Evolutionary conservation across 177 flowering plant species (phyloP), one percentile per base, ranked within the genome.

Genomic region (Telopea speciosissima): DNA sequence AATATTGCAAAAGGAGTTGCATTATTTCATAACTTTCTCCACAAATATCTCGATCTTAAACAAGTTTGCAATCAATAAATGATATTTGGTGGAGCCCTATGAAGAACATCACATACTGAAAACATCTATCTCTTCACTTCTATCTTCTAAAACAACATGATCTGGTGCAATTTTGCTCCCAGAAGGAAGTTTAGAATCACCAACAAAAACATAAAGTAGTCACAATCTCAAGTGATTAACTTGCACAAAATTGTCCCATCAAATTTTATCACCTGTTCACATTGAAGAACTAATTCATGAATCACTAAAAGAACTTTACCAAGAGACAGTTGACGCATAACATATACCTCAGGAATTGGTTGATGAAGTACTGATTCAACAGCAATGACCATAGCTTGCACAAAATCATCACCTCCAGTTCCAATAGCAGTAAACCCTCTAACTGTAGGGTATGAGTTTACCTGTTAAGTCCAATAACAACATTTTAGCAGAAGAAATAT

Each of bases 361-460:
- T 85, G 79, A 76, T 86, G 89, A 83, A 95, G 80, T 17, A 95
- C 99, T 66, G 97, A 90, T 74, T 95, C 99, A 60, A 95, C 99
- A 63, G 97, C 99, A 82, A 89, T 83, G 70, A 95, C 90, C 99
- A 95, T 95, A 69, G 99, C 82, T 68, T 92, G 97, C 71, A 95
- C 97, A 79, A 95, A 95, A 82, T 95, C 97, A 73, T 95, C 94
- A 52, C 99, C 99, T 44, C 97, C 97, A 14, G 92, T 89, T 73
- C 99, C 99, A 79, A 95, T 95, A 23, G 99, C 99, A 19, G 99
- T 95, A 83, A 95, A 95, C 24, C 97, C 97, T 78, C 99, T 85
- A 68, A 82, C 93, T 11, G 90, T 92, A 31, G 99, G 99, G 83
- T 92, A 95, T 22, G 96, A 81, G 73, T 95, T 92, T 31, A 95